Conservation (phyloP, 169 alveolate genomes). For the Eimeria acervulina region DNA sequence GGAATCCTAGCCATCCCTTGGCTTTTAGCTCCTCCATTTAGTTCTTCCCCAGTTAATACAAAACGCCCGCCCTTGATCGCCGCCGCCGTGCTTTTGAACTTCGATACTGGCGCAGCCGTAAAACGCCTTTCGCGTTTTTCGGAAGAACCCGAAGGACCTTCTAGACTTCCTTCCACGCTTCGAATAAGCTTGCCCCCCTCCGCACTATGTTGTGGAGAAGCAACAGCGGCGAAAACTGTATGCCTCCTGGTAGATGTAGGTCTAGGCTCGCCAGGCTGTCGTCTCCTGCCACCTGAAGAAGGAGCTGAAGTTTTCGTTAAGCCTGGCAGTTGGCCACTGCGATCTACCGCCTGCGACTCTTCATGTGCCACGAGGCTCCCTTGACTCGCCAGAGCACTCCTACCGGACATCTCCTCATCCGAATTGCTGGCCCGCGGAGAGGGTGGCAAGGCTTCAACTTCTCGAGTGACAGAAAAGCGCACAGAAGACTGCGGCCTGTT, state of each 20-base stretch:
- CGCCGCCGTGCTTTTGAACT: conserved; percentile 24
- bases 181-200: neutral
- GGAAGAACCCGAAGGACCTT: neutral
- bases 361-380: conserved; percentile 14
- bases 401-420: conserved; percentile 36
- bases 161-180: neutral
- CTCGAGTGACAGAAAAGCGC: conserved; percentile 7
- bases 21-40: conserved; percentile 15
- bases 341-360: conserved; percentile 5
- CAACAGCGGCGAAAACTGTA: neutral
- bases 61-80: conserved; percentile 54
- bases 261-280: conserved; percentile 12
- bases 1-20: conserved; percentile 24
- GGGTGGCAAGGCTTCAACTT: conserved; percentile 59
- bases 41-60: neutral
- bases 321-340: neutral
- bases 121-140: conserved; percentile 49
- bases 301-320: neutral
- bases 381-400: neutral
- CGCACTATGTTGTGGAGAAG: neutral
- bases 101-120: neutral
- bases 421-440: conserved; percentile 8
- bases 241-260: conserved; percentile 36
- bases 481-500: neutral
- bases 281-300: neutral